A percentile compares a stretch with the other conserved stretches of the same genome.
These are phyloP conservation scores for Pulveroboletus sp. DNA, from an alignment of 768 basidiomycete genomes.

Conservation along the genomic window DNA sequence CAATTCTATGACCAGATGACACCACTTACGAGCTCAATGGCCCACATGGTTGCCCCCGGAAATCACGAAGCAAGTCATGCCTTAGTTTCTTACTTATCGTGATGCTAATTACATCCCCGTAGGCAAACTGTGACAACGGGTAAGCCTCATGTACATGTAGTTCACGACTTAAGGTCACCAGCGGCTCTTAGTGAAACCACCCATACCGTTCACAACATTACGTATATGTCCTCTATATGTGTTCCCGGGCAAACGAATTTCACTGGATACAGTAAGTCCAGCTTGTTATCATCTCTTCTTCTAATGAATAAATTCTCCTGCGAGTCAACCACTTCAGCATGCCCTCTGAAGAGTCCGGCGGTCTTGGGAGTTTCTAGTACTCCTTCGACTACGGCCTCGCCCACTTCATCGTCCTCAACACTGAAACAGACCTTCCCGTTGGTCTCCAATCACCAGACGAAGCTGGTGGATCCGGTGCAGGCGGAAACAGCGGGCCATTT, in stretches of 20 bases:
- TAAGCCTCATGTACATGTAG: slow-evolving; percentile 5
- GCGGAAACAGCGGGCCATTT: slow-evolving; percentile 20
- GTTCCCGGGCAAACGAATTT: slow-evolving; percentile 25
- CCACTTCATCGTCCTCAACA: slow-evolving; percentile 23
- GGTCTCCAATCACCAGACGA: slow-evolving; percentile 26
- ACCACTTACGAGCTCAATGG: slow-evolving; percentile 18
- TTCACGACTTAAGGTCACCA: background rate
- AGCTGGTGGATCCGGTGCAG: slow-evolving; percentile 15
- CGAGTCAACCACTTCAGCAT: too few species aligned
- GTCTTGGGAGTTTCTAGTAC: too few species aligned
- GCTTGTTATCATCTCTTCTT: too few species aligned
- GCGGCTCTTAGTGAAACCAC: slow-evolving; percentile 17
- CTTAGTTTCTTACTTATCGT: background rate
- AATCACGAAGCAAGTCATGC: slow-evolving; percentile 22
- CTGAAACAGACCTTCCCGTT: slow-evolving; percentile 23
- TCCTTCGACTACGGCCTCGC: too few species aligned
- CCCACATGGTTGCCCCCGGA: slow-evolving; percentile 27
- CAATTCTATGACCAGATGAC: slow-evolving; percentile 30
- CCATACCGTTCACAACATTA: slow-evolving; percentile 22
- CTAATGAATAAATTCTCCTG: too few species aligned
- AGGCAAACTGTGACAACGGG: slow-evolving; percentile 31
- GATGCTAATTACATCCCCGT: background rate
- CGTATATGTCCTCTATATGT: slow-evolving; percentile 26
- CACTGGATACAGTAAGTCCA: slow-evolving; percentile 27
- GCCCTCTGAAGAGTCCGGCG: too few species aligned